Evolutionary conservation across 805 yeast species (phyloP).

Genomic region (Myxozyma geophila): DNA sequence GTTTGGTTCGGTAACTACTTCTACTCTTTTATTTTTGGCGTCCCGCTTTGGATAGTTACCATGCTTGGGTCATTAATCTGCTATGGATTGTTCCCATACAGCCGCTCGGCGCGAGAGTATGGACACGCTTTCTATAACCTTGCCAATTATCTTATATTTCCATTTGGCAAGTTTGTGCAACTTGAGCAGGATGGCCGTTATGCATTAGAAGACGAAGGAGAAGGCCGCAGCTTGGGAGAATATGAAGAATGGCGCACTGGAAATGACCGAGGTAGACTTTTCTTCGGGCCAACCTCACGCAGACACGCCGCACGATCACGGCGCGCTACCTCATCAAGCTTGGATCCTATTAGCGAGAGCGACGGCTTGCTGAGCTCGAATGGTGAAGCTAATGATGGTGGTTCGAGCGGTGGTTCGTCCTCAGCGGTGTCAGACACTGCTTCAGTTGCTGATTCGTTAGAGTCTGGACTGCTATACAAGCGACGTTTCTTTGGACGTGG

Average conservation of each 20-base stretch:
- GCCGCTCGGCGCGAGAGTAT: conserved; percentile 61
- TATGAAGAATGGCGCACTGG: conserved; percentile 73
- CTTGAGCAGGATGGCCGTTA: conserved; percentile 79
- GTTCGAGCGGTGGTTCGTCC: not conserved
- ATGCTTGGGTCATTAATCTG: conserved; percentile 40
- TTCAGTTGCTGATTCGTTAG: conserved; percentile 20
- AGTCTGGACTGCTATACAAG: conserved; percentile 27
- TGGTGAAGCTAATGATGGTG: conserved; percentile 34
- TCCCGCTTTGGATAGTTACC: conserved; percentile 60
- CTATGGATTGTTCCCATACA: conserved; percentile 47
- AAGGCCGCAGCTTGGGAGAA: conserved; percentile 82
- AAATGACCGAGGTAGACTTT: conserved; percentile 72
- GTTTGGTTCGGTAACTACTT: conserved; percentile 69
- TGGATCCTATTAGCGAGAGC: conserved; percentile 31
- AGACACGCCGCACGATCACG: conserved; percentile 12
- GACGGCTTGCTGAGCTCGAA: conserved; percentile 26
- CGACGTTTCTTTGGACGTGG: conserved; percentile 87
- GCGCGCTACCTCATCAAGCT: conserved; percentile 3
- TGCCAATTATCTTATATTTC: conserved; percentile 74
- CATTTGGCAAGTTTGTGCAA: conserved; percentile 89
- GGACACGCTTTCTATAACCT: conserved; percentile 62
- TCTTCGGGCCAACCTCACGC: conserved; percentile 64
- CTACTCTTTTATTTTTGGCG: conserved; percentile 79
- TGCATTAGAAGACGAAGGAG: conserved; percentile 82
- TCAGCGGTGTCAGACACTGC: conserved; percentile 1